Evolutionary conservation across 164 flowering plant species (phyloP).

Genomic region (Platanus orientalis): DNA sequence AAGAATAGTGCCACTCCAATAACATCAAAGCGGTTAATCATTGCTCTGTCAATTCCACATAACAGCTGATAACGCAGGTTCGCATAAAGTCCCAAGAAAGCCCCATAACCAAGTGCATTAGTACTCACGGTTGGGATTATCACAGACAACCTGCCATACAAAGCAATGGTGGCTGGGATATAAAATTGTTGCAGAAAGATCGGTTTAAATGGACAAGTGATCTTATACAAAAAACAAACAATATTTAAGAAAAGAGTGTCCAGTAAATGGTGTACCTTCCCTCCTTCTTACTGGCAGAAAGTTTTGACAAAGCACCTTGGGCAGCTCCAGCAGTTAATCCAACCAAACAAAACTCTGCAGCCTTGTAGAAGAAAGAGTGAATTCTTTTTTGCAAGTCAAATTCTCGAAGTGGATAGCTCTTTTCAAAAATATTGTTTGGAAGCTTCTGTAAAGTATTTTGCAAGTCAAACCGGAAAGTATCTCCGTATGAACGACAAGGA

Average conservation of each 20-base stretch:
- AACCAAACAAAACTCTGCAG: constrained; percentile 80
- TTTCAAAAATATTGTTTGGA: constrained; percentile 95
- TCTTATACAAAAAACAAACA: not conserved
- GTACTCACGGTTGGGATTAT: constrained; percentile 67
- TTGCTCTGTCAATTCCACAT: constrained; percentile 72
- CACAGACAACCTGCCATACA: constrained; percentile 64
- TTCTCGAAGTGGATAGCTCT: constrained; percentile 78
- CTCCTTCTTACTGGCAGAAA: constrained; percentile 59
- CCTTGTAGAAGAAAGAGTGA: constrained; percentile 77
- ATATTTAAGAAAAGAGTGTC: not conserved
- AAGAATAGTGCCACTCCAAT: constrained; percentile 72
- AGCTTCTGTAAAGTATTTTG: constrained; percentile 96
- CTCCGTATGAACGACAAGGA: constrained; percentile 96
- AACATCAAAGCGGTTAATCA: constrained; percentile 74
- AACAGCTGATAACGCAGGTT: constrained; percentile 78
- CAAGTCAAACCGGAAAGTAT: constrained; percentile 81
- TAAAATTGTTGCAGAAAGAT: not conserved
- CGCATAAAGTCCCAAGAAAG: constrained; percentile 87
- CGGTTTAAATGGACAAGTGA: not conserved
- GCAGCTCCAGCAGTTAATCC: constrained; percentile 81
- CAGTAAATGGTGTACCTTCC: constrained; percentile 45
- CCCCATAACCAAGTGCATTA: constrained; percentile 86
- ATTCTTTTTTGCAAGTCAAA: constrained; percentile 84
- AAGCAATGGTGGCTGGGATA: not conserved
- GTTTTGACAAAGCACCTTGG: constrained; percentile 70